A percentile compares a stretch with the other conserved stretches of the same genome.
Conservation (phyloP, 2,329 filamentous ascomycete species). For the Atkinsonella hypoxylon region DNA sequence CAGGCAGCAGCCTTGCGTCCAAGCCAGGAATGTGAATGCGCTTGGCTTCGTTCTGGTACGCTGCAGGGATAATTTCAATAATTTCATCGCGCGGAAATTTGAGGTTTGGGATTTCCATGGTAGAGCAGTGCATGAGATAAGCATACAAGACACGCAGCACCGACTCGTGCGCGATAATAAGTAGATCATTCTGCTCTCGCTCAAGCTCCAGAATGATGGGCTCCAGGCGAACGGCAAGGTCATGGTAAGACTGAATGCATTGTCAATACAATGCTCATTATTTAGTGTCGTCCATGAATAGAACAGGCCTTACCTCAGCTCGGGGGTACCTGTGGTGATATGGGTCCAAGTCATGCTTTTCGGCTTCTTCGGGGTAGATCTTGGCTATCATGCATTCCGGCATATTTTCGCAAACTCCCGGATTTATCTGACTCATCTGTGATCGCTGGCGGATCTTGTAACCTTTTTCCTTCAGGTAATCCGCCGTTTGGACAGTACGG, state of each 20-base stretch:
- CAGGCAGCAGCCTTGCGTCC: constrained; percentile 56
- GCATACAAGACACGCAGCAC: constrained; percentile 95
- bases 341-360: constrained; percentile 85
- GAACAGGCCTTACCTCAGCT: constrained; percentile 53
- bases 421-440: constrained; percentile 95
- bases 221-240: constrained; percentile 92
- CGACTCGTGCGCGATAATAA: constrained; percentile 96
- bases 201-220: constrained; percentile 96
- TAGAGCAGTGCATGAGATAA: constrained; percentile 97
- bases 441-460: constrained; percentile 84
- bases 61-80: constrained; percentile 95
- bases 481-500: constrained; percentile 80
- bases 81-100: constrained; percentile 95
- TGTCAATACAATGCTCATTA: not conserved
- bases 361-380: constrained; percentile 80
- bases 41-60: constrained; percentile 92
- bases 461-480: constrained; percentile 64
- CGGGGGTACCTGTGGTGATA: constrained; percentile 95
- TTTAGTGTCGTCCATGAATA: not conserved
- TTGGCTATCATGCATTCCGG: constrained; percentile 69
- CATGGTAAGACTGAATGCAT: constrained; percentile 74
- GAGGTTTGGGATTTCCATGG: constrained; percentile 83
- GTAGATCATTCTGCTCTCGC: constrained; percentile 90
- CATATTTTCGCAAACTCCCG: constrained; percentile 90
- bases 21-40: constrained; percentile 71